A percentile compares a stretch with the other conserved stretches of the same genome.
These are phyloP conservation scores for Colletotrichum sojae DNA, from an alignment of 2,329 filamentous ascomycete species.

Conservation along the genomic window DNA sequence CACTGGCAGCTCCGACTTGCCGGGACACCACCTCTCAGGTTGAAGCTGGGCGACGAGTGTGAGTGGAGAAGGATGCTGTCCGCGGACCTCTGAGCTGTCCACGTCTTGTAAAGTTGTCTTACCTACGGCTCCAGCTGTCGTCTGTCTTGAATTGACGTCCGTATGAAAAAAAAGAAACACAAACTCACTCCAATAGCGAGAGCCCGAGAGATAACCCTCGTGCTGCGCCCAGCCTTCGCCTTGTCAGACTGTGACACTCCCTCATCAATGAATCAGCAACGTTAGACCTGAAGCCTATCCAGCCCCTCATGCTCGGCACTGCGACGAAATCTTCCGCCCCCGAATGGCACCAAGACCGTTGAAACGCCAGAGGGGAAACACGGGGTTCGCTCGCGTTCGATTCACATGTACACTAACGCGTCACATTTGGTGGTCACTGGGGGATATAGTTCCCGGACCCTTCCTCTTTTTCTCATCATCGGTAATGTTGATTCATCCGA, in stretches of 20 bases:
- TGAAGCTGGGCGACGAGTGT: neutral
- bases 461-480: constrained; percentile 16
- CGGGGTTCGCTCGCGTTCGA: constrained; percentile 11
- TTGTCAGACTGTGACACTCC: neutral
- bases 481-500: constrained; percentile 9
- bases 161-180: neutral
- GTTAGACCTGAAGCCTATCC: neutral
- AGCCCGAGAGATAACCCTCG: neutral
- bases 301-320: constrained; percentile 9
- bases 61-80: no score
- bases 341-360: constrained; percentile 19
- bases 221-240: neutral
- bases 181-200: neutral
- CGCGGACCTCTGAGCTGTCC: neutral
- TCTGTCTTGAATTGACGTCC: neutral
- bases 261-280: neutral
- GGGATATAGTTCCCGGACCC: neutral
- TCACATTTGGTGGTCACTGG: neutral
- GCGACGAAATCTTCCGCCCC: neutral
- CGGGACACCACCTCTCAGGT: neutral
- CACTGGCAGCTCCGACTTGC: constrained; percentile 24
- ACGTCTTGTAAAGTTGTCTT: neutral
- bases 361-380: constrained; percentile 27
- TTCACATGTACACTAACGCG: constrained; percentile 3
- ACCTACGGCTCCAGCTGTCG: neutral